A percentile compares a stretch with the other conserved stretches of the same genome.
Evolutionary conservation across 2,329 filamentous ascomycete species (phyloP).

Genomic region (Apiospora rasikravindrae): DNA sequence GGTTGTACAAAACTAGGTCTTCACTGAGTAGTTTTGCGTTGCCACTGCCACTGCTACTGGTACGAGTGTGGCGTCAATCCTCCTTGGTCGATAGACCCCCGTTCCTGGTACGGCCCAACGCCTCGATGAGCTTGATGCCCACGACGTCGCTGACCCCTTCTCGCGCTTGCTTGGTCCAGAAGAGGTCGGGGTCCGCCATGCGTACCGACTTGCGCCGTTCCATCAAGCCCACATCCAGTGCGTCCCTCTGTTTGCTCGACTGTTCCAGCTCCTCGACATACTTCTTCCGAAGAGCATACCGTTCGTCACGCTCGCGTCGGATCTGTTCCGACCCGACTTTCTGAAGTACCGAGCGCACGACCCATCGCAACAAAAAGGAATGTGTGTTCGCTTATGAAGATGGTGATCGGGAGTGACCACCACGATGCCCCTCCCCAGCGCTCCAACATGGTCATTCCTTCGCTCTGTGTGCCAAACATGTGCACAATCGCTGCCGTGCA

Average conservation of each 20-base stretch:
- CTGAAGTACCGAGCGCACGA: constrained; percentile 43
- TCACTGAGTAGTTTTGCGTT: not conserved
- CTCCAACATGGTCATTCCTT: constrained; percentile 29
- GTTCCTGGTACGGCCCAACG: constrained; percentile 26
- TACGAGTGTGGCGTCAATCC: not conserved
- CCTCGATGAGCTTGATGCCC: constrained; percentile 42
- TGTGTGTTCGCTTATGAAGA: constrained; percentile 76
- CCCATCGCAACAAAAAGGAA: constrained; percentile 64
- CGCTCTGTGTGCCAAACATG: constrained; percentile 67
- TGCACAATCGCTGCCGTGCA: constrained; percentile 76
- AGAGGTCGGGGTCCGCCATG: constrained; percentile 38
- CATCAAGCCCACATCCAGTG: constrained; percentile 42
- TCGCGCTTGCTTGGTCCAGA: constrained; percentile 50
- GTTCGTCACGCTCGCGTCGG: constrained; percentile 45
- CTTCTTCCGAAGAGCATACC: constrained; percentile 43
- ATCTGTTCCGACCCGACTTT: constrained; percentile 47
- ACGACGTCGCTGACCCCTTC: constrained; percentile 43
- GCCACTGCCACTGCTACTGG: not conserved
- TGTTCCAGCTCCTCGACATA: constrained; percentile 49
- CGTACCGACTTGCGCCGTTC: constrained; percentile 40
- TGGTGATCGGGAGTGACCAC: constrained; percentile 70
- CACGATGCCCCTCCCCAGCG: constrained; percentile 57
- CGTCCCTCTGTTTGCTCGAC: constrained; percentile 40
- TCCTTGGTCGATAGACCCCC: constrained; percentile 8
- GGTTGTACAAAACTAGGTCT: not conserved